Base-by-base conservation (phyloP, 768 basidiomycete species). In the Pilatotrama ljubarskyi region DNA sequence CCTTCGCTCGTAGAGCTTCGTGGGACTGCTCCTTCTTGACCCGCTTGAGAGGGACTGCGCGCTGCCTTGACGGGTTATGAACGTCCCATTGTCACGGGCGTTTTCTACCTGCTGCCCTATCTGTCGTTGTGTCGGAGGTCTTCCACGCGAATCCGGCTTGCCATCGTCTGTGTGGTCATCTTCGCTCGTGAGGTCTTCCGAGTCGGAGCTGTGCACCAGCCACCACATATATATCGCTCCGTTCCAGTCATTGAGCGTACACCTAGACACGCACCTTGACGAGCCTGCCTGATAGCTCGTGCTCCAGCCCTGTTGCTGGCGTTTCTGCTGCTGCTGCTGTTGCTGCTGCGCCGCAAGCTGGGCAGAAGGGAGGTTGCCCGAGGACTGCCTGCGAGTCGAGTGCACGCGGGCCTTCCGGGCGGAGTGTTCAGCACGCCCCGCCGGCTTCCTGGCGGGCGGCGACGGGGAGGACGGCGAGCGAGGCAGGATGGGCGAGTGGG, bases 251-350 rank as follows among this genome's bases (percentile, higher is more conserved):
- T 18, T 10, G 32, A 22, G 18, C 20, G 15, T 8, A 24, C 20
- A 24, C 52, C 24, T 8, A 18, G 15, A 24, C 5, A 67, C 82
- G 62, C 67, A 88, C 90, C 88, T 84, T 10, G 90, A 92, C 35
- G 90, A 90, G 44, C 91, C 91, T 26, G 87, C 91, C 59, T 91
- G 88, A 74, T 93, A 93, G 65, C 91, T 93, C 13, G 91, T 92
- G 68, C 90, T 93, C 86, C 91, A 84, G 65, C 86, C 91, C 65
- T 85, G 68, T 59, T 40, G 51, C 40, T 57, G 46, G 26, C 35
- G 40, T 29, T 49, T n/a, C n/a, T 48, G 36, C 43, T 73, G 73
- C 58, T 74, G 72, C 40, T 65, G 63, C 26, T 40, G 51, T 26
- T 49, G n/a, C n/a, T 48, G 36, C 43, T 73, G 73, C 58, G 74